phyloP scores from a whole-genome alignment of 202 grass and related monocot species.

The Schoenoplectus tabernaemontani region DNA sequence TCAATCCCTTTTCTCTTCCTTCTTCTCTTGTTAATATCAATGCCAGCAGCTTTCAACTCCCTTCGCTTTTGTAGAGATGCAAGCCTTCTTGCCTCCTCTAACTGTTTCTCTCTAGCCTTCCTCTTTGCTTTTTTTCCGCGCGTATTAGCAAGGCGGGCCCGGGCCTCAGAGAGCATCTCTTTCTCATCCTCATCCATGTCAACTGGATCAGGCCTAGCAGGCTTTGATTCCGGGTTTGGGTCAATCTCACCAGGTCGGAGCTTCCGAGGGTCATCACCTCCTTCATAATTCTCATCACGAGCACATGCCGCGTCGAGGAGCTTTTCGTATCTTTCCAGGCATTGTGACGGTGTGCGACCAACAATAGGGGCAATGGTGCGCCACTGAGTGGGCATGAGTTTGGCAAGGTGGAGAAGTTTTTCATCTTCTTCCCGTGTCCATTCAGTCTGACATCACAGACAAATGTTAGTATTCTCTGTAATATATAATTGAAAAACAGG shows the following conservation, averaged over 20 bases:
- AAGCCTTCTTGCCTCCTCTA: slow-evolving; percentile 87
- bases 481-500: neutral
- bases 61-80: slow-evolving; percentile 82
- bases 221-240: slow-evolving; percentile 86
- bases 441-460: slow-evolving; percentile 58
- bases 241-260: slow-evolving; percentile 85
- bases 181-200: slow-evolving; percentile 95
- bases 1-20: slow-evolving; percentile 90
- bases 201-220: slow-evolving; percentile 81
- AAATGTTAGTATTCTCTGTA: slow-evolving; percentile 12
- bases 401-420: slow-evolving; percentile 89
- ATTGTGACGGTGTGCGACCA: slow-evolving; percentile 78
- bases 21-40: slow-evolving; percentile 54
- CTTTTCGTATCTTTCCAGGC: slow-evolving; percentile 84
- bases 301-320: slow-evolving; percentile 80
- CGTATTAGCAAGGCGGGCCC: slow-evolving; percentile 80
- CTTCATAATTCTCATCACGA: slow-evolving; percentile 83
- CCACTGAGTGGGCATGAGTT: slow-evolving; percentile 97
- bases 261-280: slow-evolving; percentile 73
- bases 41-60: slow-evolving; percentile 82
- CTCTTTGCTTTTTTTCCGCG: slow-evolving; percentile 89
- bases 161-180: slow-evolving; percentile 86
- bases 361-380: slow-evolving; percentile 96
- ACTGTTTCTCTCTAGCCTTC: slow-evolving; percentile 88
- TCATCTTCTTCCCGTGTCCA: slow-evolving; percentile 98